A percentile compares a stretch with the other conserved stretches of the same genome.
These are phyloP conservation scores for Porpolomopsis calyptriformis DNA, from an alignment of 768 basidiomycete genomes.

Conservation along the genomic window DNA sequence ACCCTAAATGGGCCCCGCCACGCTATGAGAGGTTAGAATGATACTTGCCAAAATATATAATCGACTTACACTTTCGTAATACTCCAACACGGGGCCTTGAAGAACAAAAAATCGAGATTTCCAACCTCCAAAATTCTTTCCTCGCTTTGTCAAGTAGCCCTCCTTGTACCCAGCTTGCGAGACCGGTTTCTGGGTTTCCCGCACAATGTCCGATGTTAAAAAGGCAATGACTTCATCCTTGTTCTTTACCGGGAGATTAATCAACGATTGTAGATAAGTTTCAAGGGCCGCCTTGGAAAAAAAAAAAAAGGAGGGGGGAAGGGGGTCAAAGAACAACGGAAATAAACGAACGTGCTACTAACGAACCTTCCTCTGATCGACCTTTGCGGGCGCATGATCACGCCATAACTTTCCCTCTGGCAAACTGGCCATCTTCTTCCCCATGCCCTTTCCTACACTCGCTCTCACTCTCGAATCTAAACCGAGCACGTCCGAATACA, in stretches of 20 bases:
- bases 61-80: conserved; percentile 86
- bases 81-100: conserved; percentile 82
- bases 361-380: conserved; percentile 89
- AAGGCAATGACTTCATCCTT: conserved; percentile 87
- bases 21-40: conserved; percentile 38
- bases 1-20: conserved; percentile 84
- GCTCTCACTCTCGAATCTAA: conserved; percentile 71
- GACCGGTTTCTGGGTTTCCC: conserved; percentile 64
- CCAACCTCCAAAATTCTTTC: conserved; percentile 98
- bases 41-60: conserved; percentile 6
- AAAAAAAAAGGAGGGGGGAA: too few relatives aligned
- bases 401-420: conserved; percentile 94
- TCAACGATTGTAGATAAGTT: conserved; percentile 73
- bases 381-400: conserved; percentile 93
- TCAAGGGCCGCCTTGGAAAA: conserved; percentile 57
- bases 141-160: conserved; percentile 91
- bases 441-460: conserved; percentile 55
- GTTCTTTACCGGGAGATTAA: conserved; percentile 74
- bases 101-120: conserved; percentile 93
- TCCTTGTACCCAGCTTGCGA: conserved; percentile 82
- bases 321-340: conserved; percentile 12
- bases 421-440: conserved; percentile 67
- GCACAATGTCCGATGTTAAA: conserved; percentile 81
- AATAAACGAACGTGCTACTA: conserved; percentile 2
- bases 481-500: conserved; percentile 85